Conservation (phyloP, 1,284 basidiomycete species). For the Cutaneotrichosporon arboriforme region DNA sequence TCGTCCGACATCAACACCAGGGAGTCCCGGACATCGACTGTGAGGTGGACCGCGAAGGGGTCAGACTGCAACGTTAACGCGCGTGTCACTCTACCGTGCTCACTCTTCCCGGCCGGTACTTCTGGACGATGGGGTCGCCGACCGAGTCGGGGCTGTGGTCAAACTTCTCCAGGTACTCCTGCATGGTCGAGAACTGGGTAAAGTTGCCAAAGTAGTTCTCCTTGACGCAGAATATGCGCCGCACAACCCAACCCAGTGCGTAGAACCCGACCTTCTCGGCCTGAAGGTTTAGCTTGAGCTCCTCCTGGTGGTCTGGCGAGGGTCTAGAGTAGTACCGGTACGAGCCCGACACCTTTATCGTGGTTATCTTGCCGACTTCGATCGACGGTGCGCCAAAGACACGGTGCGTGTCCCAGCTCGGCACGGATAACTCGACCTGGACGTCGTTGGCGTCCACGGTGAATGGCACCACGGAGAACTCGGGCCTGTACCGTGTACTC, state of each 20-base stretch:
- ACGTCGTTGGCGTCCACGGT: constrained; percentile 59
- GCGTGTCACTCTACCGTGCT: constrained; percentile 30
- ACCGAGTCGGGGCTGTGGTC: constrained; percentile 54
- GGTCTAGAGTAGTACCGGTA: constrained; percentile 69
- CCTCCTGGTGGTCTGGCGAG: constrained; percentile 66
- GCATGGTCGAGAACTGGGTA: constrained; percentile 79
- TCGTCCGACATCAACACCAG: constrained; percentile 66
- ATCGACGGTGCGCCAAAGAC: constrained; percentile 55
- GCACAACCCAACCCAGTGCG: constrained; percentile 74
- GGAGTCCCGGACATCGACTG: constrained; percentile 55
- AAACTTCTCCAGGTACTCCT: constrained; percentile 71
- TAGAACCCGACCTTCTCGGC: constrained; percentile 59
- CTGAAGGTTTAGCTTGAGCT: constrained; percentile 58
- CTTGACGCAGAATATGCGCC: constrained; percentile 75
- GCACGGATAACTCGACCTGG: constrained; percentile 60
- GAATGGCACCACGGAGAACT: constrained; percentile 64
- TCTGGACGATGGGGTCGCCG: constrained; percentile 73
- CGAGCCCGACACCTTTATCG: constrained; percentile 60
- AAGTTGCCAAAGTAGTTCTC: constrained; percentile 91
- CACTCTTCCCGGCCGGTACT: constrained; percentile 70
- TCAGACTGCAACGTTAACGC: constrained; percentile 58
- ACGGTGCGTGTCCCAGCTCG: constrained; percentile 80
- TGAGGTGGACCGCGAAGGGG: constrained; percentile 67
- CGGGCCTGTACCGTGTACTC: constrained; percentile 66
- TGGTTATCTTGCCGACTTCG: constrained; percentile 58